Conservation (phyloP, 441 rosid species). For the Brassica hybrid region DNA sequence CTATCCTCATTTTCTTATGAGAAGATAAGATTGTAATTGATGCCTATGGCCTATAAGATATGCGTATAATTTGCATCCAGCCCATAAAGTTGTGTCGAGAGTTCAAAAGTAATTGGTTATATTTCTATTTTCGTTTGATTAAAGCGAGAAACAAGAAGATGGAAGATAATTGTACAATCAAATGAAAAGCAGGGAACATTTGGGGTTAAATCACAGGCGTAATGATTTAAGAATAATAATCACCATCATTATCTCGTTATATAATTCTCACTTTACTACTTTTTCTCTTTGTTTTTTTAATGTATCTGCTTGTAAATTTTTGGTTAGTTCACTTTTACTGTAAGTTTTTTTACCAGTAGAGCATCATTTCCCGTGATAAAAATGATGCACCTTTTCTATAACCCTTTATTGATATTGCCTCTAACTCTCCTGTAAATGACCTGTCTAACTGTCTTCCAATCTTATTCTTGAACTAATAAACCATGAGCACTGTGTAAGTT, state of each 20-base stretch:
- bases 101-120: neutral
- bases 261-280: slow-evolving; percentile 19
- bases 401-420: neutral
- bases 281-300: slow-evolving; percentile 8
- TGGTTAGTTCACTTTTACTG: slow-evolving; percentile 6
- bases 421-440: neutral
- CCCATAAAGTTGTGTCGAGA: slow-evolving; percentile 43
- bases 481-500: neutral
- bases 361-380: slow-evolving; percentile 27
- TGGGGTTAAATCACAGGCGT: slow-evolving; percentile 40
- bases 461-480: slow-evolving; percentile 19
- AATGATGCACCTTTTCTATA: slow-evolving; percentile 6
- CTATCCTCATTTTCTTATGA: slow-evolving; percentile 3
- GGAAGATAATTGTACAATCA: slow-evolving; percentile 20
- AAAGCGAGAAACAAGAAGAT: slow-evolving; percentile 25
- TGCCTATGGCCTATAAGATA: slow-evolving; percentile 14
- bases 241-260: slow-evolving; percentile 44
- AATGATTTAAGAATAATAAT: slow-evolving; percentile 48
- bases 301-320: neutral
- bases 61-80: slow-evolving; percentile 39
- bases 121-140: slow-evolving; percentile 25
- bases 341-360: slow-evolving; percentile 11
- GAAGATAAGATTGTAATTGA: slow-evolving; percentile 29
- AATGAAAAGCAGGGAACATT: slow-evolving; percentile 22
- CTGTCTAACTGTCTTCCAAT: slow-evolving; percentile 2